Conservation (phyloP, 1,139 yeast genomes). For the Taphrina wiesneri region DNA sequence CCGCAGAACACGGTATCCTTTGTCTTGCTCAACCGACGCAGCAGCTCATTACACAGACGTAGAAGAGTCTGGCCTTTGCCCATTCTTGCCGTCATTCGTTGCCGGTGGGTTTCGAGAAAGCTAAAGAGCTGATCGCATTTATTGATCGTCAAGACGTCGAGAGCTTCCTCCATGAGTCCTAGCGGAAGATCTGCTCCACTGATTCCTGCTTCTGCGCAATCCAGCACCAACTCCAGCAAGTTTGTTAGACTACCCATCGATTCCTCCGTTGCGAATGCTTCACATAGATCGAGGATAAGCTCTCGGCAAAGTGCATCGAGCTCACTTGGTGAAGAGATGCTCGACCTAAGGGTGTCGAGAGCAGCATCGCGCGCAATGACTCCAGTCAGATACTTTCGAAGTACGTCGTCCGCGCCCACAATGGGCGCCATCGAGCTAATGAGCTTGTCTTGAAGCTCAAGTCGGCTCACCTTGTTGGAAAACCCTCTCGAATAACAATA, state of each 20-base stretch:
- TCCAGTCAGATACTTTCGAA: background rate
- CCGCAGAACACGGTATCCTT: conserved; percentile 48
- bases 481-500: no score
- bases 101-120: conserved; percentile 44
- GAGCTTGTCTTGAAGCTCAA: background rate
- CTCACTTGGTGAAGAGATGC: background rate
- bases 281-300: background rate
- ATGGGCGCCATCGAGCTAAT: background rate
- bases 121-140: conserved; percentile 48
- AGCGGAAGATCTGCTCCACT: conserved; percentile 38
- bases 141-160: conserved; percentile 46
- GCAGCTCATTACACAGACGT: conserved; percentile 47
- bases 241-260: background rate
- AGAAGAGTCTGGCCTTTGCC: conserved; percentile 48
- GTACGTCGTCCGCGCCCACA: background rate
- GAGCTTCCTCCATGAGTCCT: conserved; percentile 45
- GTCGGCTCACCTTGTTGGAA: no score
- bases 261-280: background rate
- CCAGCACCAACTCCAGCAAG: conserved; percentile 6
- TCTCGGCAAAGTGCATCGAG: background rate
- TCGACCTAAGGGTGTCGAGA: background rate
- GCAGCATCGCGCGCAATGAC: background rate
- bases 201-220: conserved; percentile 15
- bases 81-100: conserved; percentile 43
- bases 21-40: conserved; percentile 47